Conservation (phyloP, 78 protist species). For the Cyanophora paradoxa region DNA sequence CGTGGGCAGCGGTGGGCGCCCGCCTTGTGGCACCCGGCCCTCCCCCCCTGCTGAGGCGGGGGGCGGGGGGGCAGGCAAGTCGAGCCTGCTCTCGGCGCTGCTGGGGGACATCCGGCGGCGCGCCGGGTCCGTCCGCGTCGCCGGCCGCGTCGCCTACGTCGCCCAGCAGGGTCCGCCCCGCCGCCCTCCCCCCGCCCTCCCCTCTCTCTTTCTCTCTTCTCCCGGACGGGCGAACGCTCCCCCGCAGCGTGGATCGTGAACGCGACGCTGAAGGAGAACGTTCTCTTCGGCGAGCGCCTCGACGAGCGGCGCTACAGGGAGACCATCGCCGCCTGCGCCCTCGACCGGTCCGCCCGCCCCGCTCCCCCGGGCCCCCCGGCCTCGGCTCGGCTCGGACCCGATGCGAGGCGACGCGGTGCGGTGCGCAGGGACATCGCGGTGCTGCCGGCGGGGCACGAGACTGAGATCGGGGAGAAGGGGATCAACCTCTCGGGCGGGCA, state of each 20-base stretch:
- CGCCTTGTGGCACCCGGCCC: background rate
- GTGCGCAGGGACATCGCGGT: conserved; percentile 59
- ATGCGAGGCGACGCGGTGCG: conserved; percentile 25
- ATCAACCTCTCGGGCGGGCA: conserved; percentile 94
- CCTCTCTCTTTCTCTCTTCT: background rate
- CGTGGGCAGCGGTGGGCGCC: background rate
- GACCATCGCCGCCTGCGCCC: conserved; percentile 1
- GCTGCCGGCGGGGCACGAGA: conserved; percentile 42
- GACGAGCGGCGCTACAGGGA: conserved; percentile 7
- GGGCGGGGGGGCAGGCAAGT: conserved; percentile 82
- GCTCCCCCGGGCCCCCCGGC: conserved; percentile 3
- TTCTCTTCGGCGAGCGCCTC: conserved; percentile 70
- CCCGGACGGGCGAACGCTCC: conserved; percentile 24
- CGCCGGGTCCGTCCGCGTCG: conserved; percentile 37
- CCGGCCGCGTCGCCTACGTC: too few species aligned
- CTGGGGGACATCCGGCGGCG: conserved; percentile 63
- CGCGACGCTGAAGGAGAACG: conserved; percentile 84
- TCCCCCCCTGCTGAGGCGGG: conserved; percentile 63
- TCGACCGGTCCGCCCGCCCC: too few species aligned
- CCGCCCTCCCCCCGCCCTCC: conserved; percentile 6
- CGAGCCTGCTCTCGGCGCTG: conserved; percentile 56
- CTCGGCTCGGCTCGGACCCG: background rate
- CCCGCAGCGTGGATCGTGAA: conserved; percentile 91
- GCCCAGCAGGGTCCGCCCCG: conserved; percentile 49
- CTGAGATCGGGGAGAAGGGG: conserved; percentile 95